These are phyloP conservation scores for Odontarrhena argentea DNA, from an alignment of 345 rosid genomes.

Conservation along the genomic window DNA sequence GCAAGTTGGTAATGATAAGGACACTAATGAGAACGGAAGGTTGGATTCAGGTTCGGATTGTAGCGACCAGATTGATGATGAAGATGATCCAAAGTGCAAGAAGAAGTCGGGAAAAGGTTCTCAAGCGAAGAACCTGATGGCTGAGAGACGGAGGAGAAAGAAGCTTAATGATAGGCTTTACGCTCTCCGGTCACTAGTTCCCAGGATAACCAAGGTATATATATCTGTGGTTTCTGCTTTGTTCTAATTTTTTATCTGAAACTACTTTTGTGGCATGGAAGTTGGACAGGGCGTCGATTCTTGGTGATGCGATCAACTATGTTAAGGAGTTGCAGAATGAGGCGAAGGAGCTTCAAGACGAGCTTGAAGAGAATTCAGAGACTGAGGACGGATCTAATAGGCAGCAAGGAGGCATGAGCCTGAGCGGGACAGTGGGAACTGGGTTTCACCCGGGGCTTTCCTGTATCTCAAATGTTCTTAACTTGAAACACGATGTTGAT, in stretches of 20 bases:
- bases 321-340: constrained; percentile 80
- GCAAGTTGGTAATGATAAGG: constrained; percentile 50
- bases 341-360: constrained; percentile 80
- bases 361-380: constrained; percentile 78
- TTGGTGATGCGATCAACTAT: constrained; percentile 87
- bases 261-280: constrained; percentile 37
- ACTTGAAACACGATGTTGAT: constrained; percentile 51
- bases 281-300: constrained; percentile 90
- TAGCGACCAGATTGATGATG: constrained; percentile 78
- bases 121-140: constrained; percentile 76
- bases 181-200: constrained; percentile 78
- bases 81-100: constrained; percentile 52
- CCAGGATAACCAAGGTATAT: constrained; percentile 72
- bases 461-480: constrained; percentile 40
- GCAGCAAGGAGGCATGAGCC: constrained; percentile 43
- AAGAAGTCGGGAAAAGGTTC: constrained; percentile 57
- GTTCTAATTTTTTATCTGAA: not conserved
- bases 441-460: constrained; percentile 49
- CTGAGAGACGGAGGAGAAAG: constrained; percentile 91
- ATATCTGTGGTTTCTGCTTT: not conserved
- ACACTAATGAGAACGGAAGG: constrained; percentile 52
- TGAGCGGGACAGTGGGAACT: constrained; percentile 43
- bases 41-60: constrained; percentile 73
- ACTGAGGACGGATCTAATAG: constrained; percentile 54
- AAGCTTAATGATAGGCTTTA: constrained; percentile 90